Evolutionary conservation across 371 early-diverging fungal species (phyloP).

Genomic region (Dinochytrium kinnereticum): DNA sequence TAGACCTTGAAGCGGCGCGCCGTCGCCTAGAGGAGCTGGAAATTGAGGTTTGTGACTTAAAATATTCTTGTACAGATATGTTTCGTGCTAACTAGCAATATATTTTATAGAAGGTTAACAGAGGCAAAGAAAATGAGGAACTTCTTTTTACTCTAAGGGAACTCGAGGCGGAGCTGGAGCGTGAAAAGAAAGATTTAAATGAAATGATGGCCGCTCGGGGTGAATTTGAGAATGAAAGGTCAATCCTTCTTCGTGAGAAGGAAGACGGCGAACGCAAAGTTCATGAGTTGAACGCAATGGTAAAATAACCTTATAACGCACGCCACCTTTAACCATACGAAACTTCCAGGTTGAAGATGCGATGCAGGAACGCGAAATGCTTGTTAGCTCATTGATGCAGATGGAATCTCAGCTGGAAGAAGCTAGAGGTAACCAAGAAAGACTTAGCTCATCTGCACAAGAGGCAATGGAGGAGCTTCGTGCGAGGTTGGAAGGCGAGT

Average conservation of each 20-base stretch:
- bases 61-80: too few relatives aligned
- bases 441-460: background rate
- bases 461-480: conserved; percentile 3
- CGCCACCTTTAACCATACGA: background rate
- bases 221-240: background rate
- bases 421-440: background rate
- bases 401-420: background rate
- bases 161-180: background rate
- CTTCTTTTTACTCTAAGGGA: background rate
- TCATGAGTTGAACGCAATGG: background rate
- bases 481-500: conserved; percentile 1
- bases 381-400: background rate
- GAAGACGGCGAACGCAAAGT: background rate
- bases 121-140: background rate
- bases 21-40: background rate
- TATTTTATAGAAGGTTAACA: too few relatives aligned
- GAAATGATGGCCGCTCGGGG: background rate
- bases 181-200: background rate
- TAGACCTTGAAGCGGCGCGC: background rate
- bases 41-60: background rate
- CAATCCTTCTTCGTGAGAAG: background rate
- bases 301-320: background rate
- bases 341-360: background rate
- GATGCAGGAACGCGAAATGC: background rate
- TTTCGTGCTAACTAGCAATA: too few relatives aligned